Conservation (phyloP, 106 monocot genomes). For the Apostasia ramifera region DNA sequence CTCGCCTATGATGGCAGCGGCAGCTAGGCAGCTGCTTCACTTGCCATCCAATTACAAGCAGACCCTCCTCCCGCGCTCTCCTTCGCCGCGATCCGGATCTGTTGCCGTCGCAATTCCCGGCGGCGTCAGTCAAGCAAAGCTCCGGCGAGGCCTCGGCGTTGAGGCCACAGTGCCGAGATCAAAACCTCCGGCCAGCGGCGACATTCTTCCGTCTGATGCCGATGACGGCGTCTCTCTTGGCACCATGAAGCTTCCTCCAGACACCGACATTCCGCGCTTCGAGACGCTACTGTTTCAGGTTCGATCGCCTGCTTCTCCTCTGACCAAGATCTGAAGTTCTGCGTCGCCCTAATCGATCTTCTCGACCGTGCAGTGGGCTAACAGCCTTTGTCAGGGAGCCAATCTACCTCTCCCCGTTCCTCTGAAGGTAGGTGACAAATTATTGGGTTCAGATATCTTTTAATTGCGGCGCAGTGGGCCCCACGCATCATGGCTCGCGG, state of each 20-base stretch:
- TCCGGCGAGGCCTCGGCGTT: not conserved
- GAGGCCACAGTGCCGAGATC: not conserved
- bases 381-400: constrained; percentile 88
- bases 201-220: constrained; percentile 9
- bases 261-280: constrained; percentile 40
- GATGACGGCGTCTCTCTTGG: constrained; percentile 61
- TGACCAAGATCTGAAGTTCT: not conserved
- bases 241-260: constrained; percentile 52
- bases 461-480: too few species aligned
- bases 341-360: not conserved
- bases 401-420: constrained; percentile 80
- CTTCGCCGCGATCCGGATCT: not conserved
- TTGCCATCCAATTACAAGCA: not conserved
- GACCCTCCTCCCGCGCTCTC: not conserved
- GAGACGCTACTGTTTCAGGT: constrained; percentile 61
- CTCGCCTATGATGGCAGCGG: not conserved
- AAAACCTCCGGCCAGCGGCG: constrained; percentile 13
- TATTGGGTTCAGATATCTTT: not conserved
- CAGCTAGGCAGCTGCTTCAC: constrained; percentile 3
- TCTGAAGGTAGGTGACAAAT: constrained; percentile 47
- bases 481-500: too few species aligned
- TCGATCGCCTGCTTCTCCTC: not conserved
- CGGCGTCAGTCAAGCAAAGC: not conserved
- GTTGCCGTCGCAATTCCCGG: not conserved
- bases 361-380: constrained; percentile 57